Conservation (phyloP, 78 protist species). For the Goniomonas avonlea region DNA sequence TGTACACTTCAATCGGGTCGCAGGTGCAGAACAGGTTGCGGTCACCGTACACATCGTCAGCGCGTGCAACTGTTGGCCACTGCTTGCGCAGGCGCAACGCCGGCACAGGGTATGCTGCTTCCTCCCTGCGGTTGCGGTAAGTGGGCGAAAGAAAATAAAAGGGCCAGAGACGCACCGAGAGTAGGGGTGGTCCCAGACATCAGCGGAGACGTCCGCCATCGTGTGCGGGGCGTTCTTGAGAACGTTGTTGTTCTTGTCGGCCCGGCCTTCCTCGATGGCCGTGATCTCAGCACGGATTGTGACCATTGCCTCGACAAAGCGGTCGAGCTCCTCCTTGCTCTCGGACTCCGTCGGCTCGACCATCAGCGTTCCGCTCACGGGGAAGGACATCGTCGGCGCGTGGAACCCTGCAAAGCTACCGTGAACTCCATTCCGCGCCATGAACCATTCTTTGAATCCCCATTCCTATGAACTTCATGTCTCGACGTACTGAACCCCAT, state of each 20-base stretch:
- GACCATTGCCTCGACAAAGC: conserved; percentile 84
- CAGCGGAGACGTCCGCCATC: conserved; percentile 34
- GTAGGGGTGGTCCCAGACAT: conserved; percentile 58
- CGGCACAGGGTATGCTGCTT: conserved; percentile 68
- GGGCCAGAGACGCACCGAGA: no score
- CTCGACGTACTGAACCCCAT: no score
- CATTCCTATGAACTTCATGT: no score
- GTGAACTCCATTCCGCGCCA: no score
- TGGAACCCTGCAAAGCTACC: no score
- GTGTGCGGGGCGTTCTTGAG: conserved; percentile 86
- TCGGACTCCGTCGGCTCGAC: conserved; percentile 93
- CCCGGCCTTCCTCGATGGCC: conserved; percentile 66
- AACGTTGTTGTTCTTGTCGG: conserved; percentile 47
- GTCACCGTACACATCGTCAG: conserved; percentile 84
- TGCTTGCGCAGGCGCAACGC: conserved; percentile 27
- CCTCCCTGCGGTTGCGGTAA: conserved; percentile 52
- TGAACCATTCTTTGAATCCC: no score
- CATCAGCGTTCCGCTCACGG: conserved; percentile 93
- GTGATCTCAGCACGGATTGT: conserved; percentile 80
- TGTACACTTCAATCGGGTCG: conserved; percentile 40
- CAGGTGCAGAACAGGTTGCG: conserved; percentile 70
- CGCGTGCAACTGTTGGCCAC: conserved; percentile 43
- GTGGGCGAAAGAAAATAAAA: no score
- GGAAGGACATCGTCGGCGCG: conserved; percentile 79
- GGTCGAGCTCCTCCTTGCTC: conserved; percentile 77